phyloP scores from a whole-genome alignment of 2,329 filamentous ascomycete species.

The Pyrenophora seminiperda region DNA sequence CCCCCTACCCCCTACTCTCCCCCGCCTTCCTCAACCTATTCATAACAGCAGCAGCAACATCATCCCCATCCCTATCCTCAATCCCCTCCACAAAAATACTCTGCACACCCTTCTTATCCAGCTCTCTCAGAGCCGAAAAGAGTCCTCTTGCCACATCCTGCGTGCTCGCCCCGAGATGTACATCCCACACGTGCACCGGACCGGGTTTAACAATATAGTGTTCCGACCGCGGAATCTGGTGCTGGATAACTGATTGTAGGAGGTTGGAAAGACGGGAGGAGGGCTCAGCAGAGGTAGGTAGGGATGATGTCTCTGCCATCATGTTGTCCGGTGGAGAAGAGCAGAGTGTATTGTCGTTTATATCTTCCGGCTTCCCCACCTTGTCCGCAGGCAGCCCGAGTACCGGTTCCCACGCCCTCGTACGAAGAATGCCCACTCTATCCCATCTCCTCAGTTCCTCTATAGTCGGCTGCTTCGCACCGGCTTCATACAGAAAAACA shows the following conservation, averaged over 20 bases:
- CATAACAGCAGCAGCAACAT: conserved; percentile 75
- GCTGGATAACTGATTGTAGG: conserved; percentile 43
- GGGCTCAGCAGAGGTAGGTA: neutral
- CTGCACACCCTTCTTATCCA: conserved; percentile 79
- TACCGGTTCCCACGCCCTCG: conserved; percentile 32
- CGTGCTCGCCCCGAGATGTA: conserved; percentile 72
- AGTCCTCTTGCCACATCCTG: conserved; percentile 81
- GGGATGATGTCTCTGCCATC: too few relatives aligned
- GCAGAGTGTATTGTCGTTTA: conserved; percentile 20
- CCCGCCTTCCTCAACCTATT: conserved; percentile 58
- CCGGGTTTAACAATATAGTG: conserved; percentile 18
- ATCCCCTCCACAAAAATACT: conserved; percentile 92
- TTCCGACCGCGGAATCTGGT: conserved; percentile 39
- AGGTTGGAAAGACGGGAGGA: conserved; percentile 35
- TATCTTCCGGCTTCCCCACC: neutral
- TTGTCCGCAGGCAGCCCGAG: conserved; percentile 22
- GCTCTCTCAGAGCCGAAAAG: conserved; percentile 83
- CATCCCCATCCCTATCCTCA: conserved; percentile 67
- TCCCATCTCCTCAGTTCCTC: conserved; percentile 38
- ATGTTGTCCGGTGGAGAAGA: conserved; percentile 1
- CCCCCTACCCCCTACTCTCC: conserved; percentile 37
- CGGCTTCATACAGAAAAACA: conserved; percentile 79
- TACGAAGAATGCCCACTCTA: conserved; percentile 50
- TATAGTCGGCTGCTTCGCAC: conserved; percentile 38
- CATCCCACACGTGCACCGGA: conserved; percentile 61